Evolutionary conservation across 1,139 yeast genomes (phyloP), one percentile per base, ranked within the genome.

Genomic region (Sugiyamaella pinicola): DNA sequence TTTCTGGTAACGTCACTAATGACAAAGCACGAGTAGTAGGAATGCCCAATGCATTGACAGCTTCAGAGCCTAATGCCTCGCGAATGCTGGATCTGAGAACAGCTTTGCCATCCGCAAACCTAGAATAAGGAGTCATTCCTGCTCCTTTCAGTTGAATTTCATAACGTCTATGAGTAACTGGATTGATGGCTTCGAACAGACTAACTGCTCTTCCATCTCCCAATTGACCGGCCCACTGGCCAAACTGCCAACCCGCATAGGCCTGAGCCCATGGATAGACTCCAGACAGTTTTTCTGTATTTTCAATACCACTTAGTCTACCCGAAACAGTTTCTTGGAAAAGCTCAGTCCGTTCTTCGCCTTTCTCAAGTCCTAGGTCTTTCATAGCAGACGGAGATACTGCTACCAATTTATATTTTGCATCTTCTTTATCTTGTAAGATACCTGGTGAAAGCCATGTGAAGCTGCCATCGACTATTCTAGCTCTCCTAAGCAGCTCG

Each of bases 71-170:
- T 52, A 91, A 76, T 56, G 87, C 91, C 67, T 93, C 99, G 43
- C 98, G 75, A 38, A 93, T 83, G 35, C 95, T 84, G 2, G 97
- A 88, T 57, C 97, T 72, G 21, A 93, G 66, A 2, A 90, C 96
- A 0, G 98, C 98, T 64, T 89, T 90, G 1, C 99, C 99, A 69
- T 93, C 99, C 0, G 97, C 98, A 76, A 91, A 91, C 54, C 99
- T 76, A 0, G 96, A 87, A 67, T 78, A 93, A 0, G 98, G 97
- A 0, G 98, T 91, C 64, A 81, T 73, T 0, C 99, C 99, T 0
- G 95, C 83, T 0, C 99, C 99, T 70, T 91, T 93, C 57, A 91
- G 70, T 70, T 93, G 98, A 2, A 91, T 57, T 61, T 87, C 95
- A 61, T 78, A 84, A 39, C 69, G 63, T 41, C 67, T 68, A 4